Evolutionary conservation across 108 stramenopile species (phyloP), one percentile per base, ranked within the genome.

Genomic region (Nitzschia sp.): DNA sequence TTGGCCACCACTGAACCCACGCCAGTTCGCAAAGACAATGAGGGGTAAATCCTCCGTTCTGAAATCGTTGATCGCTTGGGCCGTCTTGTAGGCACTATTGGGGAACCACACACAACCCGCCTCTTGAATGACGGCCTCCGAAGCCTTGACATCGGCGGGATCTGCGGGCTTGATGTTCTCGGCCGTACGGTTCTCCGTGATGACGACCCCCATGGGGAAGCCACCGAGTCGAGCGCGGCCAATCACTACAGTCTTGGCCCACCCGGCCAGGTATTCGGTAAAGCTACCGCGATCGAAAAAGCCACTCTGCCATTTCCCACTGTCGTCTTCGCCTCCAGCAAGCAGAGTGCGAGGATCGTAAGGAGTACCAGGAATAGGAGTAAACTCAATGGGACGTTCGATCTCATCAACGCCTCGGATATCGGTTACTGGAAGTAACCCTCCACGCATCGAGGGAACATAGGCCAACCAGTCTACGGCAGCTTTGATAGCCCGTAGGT

Each of bases 41-140:
- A 98, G 73, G 45, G 99, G 99, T 27, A 99, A 82, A 59, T 96
- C 97, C 64, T 99, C 99, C 5, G 93, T 92, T 55, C 96, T 80
- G 79, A 99, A 97, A 80, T 99, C 99, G 23, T 88, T 89, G 83
- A 99, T 98, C 27, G 98, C 98, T 72, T 97, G 96, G 1, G 98
- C 97, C 22, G 99, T 99, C 83, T 99, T 99, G 96, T 96, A 97
- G 16, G 98, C 97, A 63, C 93, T 95, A 80, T 98, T 98, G 8
- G 99, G 99, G 84, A 97, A 99, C 99, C 99, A 99, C 19, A 99
- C 99, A 52, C 97, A 91, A 38, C 99, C 98, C 29, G 98, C 97
- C 77, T 99, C 91, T 76, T 91, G 85, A 23, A 91, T 85, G 22
- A 92, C 81, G 36, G 83, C 81, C 84, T 98, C 99, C 23, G 94